Base-by-base conservation (phyloP, 1,284 basidiomycete genomes). In the Sporisorium reilianum region DNA sequence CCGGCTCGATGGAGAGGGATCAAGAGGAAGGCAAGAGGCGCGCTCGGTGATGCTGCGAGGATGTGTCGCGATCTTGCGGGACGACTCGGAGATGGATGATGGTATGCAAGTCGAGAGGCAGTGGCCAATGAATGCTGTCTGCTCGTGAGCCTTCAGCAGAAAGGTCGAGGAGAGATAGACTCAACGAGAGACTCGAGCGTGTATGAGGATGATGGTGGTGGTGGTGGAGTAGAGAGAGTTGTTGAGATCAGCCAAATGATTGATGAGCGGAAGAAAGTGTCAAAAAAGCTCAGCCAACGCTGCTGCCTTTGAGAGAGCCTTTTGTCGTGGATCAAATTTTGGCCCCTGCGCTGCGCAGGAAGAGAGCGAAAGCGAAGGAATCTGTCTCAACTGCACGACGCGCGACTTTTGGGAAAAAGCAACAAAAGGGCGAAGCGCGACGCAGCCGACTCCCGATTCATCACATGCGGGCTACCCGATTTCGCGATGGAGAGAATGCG, bases 341-440 rank as follows among this genome's bases (percentile, higher is more conserved):
- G 57, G 57, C 41, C 51, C 51, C 59, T 61, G 59, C 59, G 52
- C 55, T 22, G 30, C n/a, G 30, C 41, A 22, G 22, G 23, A 30
- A 23, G 23, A 28, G 25, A 42, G 40, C n/a, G 20, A 40, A 12
- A 26, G 14, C n/a, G 10, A 14, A 22, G 12, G 32, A 53, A 40
- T 28, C 10, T 28, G n/a, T 20, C 20, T 53, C 49, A 44, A 40
- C 55, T 53, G 22, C 62, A 57, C 62, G 55, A 58, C 63, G 63
- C 63, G 63, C 51, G 63, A 58, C 55, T 26, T 36, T 46, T 18
- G 14, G 9, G 11, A 51, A 25, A 51, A 25, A 40, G 25, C 48
- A 46, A 44, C 11, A 38, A 42, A 30, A 28, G 14, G 25, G 26
- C 53, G 45, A 55, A 32, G 50, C 58, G 58, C 60, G 60, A 54